Evolutionary conservation across 1,284 basidiomycete species (phyloP).

Genomic region (Trichosporon faecale): DNA sequence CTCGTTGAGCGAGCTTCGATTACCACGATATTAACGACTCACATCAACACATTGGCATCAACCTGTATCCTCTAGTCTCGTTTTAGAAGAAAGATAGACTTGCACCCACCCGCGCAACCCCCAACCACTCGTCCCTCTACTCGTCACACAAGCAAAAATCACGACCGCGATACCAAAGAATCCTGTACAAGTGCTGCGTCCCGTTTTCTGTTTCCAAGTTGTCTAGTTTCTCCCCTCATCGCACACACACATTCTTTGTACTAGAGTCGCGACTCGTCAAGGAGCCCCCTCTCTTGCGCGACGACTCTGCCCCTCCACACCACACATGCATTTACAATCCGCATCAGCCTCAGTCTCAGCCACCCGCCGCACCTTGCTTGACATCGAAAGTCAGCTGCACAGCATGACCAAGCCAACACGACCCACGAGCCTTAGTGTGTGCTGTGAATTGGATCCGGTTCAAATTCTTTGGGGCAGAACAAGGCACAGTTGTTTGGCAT

Average conservation of each 20-base stretch:
- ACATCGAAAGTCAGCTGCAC: background rate
- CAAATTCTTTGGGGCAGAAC: background rate
- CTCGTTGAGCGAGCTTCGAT: slow-evolving; percentile 2
- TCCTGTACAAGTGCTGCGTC: slow-evolving; percentile 1
- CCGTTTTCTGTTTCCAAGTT: background rate
- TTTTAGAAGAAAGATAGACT: slow-evolving; percentile 9
- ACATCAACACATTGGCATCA: background rate
- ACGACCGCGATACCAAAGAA: slow-evolving; percentile 1
- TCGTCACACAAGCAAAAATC: background rate
- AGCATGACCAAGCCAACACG: background rate
- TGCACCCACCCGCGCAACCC: background rate
- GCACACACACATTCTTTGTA: slow-evolving; percentile 5
- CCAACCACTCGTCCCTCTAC: background rate
- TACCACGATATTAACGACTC: slow-evolving; percentile 1
- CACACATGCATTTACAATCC: background rate
- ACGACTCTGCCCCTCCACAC: background rate
- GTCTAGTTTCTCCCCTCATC: background rate
- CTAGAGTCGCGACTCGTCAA: background rate
- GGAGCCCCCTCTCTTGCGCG: background rate
- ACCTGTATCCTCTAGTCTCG: slow-evolving; percentile 6
- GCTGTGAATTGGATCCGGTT: background rate
- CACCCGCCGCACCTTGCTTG: background rate
- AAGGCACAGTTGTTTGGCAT: background rate
- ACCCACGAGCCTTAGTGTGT: too few species aligned
- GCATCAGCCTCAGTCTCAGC: background rate